A percentile compares a stretch with the other conserved stretches of the same genome.
Evolutionary conservation across 768 basidiomycete species (phyloP).

Genomic region (Mycena filopes): DNA sequence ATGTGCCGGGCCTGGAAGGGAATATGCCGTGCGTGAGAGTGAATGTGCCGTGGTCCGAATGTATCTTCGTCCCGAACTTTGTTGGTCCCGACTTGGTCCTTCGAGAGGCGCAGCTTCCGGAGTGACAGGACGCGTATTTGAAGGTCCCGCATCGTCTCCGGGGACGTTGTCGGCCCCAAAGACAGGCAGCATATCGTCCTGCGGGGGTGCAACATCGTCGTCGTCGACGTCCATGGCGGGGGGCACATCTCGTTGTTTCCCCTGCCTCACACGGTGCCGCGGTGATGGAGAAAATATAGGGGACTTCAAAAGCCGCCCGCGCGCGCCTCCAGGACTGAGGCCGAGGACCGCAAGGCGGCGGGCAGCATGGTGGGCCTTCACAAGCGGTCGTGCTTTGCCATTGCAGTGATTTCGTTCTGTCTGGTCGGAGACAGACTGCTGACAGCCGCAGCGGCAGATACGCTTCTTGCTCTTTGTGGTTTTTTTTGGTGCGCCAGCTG

Average conservation of each 20-base stretch:
- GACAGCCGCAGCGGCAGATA: slow-evolving; percentile 1
- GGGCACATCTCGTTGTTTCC: background rate
- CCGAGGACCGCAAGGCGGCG: slow-evolving; percentile 5
- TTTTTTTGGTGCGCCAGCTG: too few species aligned
- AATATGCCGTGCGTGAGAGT: too few species aligned
- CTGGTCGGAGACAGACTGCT: background rate
- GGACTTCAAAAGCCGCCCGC: too few species aligned
- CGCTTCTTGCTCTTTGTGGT: background rate
- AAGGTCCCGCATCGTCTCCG: too few species aligned
- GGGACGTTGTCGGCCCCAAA: background rate
- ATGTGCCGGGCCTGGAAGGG: too few species aligned
- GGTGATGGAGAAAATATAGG: too few species aligned
- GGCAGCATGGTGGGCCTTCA: slow-evolving; percentile 4
- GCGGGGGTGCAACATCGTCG: background rate
- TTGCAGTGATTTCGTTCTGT: slow-evolving; percentile 12
- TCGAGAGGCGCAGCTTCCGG: too few species aligned
- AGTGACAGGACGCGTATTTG: too few species aligned
- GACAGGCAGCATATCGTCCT: background rate
- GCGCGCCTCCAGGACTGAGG: slow-evolving; percentile 10
- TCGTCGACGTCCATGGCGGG: background rate
- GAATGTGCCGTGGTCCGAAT: too few species aligned
- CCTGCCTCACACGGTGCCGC: too few species aligned
- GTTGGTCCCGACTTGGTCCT: too few species aligned
- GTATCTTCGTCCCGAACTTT: too few species aligned
- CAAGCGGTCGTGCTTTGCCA: slow-evolving; percentile 9